Percentiles rank a stretch among this genome's conserved stretches.
Evolutionary conservation across 345 rosid species (phyloP).

Genomic region (Murraya paniculata): DNA sequence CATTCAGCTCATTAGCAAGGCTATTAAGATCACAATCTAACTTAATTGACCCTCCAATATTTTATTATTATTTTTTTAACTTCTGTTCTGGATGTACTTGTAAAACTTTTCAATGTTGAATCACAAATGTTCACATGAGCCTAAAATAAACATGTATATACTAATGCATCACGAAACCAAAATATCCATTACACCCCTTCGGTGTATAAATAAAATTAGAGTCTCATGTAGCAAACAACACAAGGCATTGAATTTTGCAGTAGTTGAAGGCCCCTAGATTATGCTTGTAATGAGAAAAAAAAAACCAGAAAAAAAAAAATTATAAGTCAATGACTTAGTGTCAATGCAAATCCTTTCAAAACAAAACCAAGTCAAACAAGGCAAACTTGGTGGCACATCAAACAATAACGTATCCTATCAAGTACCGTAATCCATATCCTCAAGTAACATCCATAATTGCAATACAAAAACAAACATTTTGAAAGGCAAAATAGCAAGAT

Average conservation of each 20-base stretch:
- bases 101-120: neutral
- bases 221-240: neutral
- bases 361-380: neutral
- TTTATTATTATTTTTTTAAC: neutral
- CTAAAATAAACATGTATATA: neutral
- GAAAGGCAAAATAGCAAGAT: neutral
- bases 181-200: neutral
- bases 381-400: neutral
- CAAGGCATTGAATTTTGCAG: neutral
- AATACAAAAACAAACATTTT: neutral
- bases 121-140: neutral
- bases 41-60: neutral
- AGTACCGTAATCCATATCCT: neutral
- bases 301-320: neutral
- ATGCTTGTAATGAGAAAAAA: neutral
- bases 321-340: neutral
- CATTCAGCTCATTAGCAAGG: neutral
- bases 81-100: neutral
- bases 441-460: neutral
- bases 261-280: neutral
- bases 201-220: neutral
- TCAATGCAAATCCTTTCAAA: neutral
- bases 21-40: neutral
- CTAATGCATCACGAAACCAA: neutral
- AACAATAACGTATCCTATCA: neutral